phyloP scores from a whole-genome alignment of 208 protist species.

The Novymonas esmeraldas region DNA sequence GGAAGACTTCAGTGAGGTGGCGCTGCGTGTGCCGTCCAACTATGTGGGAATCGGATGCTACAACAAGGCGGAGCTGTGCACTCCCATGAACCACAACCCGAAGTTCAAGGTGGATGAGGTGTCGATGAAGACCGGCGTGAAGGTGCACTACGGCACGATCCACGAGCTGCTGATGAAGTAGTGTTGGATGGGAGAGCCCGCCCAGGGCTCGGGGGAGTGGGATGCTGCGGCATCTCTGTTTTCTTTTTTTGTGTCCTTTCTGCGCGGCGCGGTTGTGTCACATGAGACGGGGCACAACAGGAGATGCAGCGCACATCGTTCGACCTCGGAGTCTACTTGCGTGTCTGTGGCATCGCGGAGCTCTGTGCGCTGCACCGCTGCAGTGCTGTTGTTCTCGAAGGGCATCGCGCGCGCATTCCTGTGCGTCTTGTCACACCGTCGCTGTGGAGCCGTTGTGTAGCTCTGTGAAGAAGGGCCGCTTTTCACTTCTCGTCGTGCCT shows the following conservation, averaged over 20 bases:
- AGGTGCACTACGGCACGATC: slow-evolving; percentile 25
- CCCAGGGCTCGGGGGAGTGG: neutral
- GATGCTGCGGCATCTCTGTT: neutral
- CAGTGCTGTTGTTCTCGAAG: no score
- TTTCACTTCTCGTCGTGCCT: no score
- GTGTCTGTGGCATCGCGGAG: no score
- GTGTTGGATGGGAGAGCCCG: neutral
- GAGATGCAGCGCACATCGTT: no score
- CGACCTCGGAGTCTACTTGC: no score
- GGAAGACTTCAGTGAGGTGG: slow-evolving; percentile 62
- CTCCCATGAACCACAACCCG: slow-evolving; percentile 47
- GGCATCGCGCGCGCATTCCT: no score
- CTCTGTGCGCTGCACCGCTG: no score
- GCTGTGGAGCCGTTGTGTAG: no score
- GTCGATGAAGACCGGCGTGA: slow-evolving; percentile 53
- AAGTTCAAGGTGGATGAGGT: slow-evolving; percentile 58
- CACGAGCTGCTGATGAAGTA: slow-evolving; percentile 23
- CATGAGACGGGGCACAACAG: no score
- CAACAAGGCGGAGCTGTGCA: slow-evolving; percentile 32
- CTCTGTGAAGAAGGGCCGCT: no score
- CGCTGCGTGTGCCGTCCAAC: slow-evolving; percentile 37
- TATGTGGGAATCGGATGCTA: slow-evolving; percentile 52
- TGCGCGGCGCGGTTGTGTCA: no score
- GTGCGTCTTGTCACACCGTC: no score
- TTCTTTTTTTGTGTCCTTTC: neutral